Base-by-base conservation (phyloP, 75 land plant genomes). In the Picea glauca region DNA sequence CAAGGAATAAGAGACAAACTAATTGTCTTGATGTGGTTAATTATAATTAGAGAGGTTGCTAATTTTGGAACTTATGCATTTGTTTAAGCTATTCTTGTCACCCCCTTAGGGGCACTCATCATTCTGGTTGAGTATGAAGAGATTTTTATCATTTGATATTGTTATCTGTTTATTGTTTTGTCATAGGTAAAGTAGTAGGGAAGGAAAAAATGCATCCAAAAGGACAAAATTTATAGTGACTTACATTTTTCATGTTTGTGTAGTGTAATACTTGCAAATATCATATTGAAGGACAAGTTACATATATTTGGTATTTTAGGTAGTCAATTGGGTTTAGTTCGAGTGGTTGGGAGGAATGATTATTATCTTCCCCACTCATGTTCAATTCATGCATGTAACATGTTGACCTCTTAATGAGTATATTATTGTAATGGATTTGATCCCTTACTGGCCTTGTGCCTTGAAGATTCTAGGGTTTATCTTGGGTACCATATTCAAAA, bases 281-380 rank as follows among this genome's bases (percentile, higher is more conserved):
- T n/a, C n/a, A n/a, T n/a, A n/a, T n/a, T n/a, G n/a, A n/a, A n/a
- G n/a, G n/a, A n/a, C n/a, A n/a, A n/a, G 80, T 81, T 94, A 23
- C 97, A 92, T 72, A 83, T 86, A 60, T 92, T 92, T 79, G 97
- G 97, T n/a, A n/a, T n/a, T n/a, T n/a, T n/a, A n/a, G n/a, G n/a
- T n/a, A n/a, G n/a, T n/a, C n/a, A n/a, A n/a, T n/a, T n/a, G n/a
- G n/a, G n/a, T n/a, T n/a, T n/a, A n/a, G n/a, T n/a, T n/a, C n/a
- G n/a, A n/a, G n/a, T n/a, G n/a, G n/a, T n/a, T n/a, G n/a, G n/a
- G n/a, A n/a, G n/a, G n/a, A n/a, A n/a, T n/a, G n/a, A n/a, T n/a
- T n/a, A n/a, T n/a, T n/a, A n/a, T n/a, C n/a, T n/a, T n/a, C n/a
- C n/a, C n/a, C n/a, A n/a, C n/a, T n/a, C n/a, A n/a, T n/a, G n/a